phyloP scores from a whole-genome alignment of 108 stramenopile species.

The Cyclostephanos tholiformis region DNA sequence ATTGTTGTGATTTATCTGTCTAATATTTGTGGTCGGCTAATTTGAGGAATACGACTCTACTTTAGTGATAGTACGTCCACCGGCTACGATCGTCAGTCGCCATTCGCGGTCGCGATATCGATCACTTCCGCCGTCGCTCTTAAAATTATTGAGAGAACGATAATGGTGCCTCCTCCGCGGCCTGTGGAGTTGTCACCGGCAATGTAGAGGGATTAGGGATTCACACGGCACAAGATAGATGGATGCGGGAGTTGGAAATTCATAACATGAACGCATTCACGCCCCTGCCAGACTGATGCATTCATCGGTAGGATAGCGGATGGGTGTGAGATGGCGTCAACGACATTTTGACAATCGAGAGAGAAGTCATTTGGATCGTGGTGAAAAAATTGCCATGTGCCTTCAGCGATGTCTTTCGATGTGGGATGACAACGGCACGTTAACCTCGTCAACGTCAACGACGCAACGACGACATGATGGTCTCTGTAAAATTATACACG shows the following conservation, averaged over 20 bases:
- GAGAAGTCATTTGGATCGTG: slow-evolving; percentile 60
- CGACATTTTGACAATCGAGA: slow-evolving; percentile 47
- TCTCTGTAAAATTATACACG: slow-evolving; percentile 46
- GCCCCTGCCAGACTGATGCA: slow-evolving; percentile 22
- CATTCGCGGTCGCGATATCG: too few relatives aligned
- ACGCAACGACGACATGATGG: neutral
- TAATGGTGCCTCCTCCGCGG: slow-evolving; percentile 32
- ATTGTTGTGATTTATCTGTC: too few relatives aligned
- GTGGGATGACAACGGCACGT: neutral
- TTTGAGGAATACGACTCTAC: too few relatives aligned
- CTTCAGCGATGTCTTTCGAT: slow-evolving; percentile 46
- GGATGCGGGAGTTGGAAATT: slow-evolving; percentile 56
- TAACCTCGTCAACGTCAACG: slow-evolving; percentile 7
- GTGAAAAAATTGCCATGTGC: slow-evolving; percentile 60
- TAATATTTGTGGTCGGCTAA: too few relatives aligned
- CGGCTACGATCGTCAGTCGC: too few relatives aligned
- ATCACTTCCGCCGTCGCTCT: too few relatives aligned
- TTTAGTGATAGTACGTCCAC: too few relatives aligned
- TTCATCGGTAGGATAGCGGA: slow-evolving; percentile 20
- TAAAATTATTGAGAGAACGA: too few relatives aligned
- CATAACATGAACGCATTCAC: slow-evolving; percentile 47
- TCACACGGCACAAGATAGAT: slow-evolving; percentile 43
- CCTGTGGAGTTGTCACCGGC: slow-evolving; percentile 61
- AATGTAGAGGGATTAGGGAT: slow-evolving; percentile 53
- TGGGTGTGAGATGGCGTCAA: slow-evolving; percentile 47